These are phyloP conservation scores for Castanea sativa DNA, from an alignment of 306 rosid genomes.

Conservation along the genomic window DNA sequence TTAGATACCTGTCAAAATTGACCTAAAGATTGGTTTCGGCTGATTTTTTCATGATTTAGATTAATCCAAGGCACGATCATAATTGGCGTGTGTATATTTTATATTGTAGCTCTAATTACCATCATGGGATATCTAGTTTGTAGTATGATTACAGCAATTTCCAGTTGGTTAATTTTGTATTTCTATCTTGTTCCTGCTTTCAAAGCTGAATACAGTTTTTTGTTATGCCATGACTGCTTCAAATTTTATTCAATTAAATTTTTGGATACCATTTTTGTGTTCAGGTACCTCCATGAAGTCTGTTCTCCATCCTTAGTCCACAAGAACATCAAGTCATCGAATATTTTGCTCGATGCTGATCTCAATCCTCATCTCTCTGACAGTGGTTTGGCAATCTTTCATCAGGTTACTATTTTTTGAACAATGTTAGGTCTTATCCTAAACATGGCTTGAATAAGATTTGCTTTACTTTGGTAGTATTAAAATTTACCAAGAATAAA, in stretches of 20 bases:
- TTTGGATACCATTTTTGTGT: slow-evolving; percentile 7
- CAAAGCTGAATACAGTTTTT: neutral
- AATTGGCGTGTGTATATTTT: neutral
- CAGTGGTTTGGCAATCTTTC: slow-evolving; percentile 72
- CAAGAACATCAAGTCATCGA: slow-evolving; percentile 84
- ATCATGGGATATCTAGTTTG: neutral
- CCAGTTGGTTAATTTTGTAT: neutral
- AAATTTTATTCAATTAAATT: neutral
- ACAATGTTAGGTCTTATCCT: neutral
- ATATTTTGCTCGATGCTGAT: slow-evolving; percentile 71
- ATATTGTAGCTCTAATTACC: neutral
- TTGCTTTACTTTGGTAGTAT: neutral
- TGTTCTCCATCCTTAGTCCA: slow-evolving; percentile 72
- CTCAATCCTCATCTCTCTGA: slow-evolving; percentile 83
- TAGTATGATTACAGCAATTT: neutral
- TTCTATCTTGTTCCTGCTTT: neutral
- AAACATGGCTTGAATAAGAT: slow-evolving; percentile 1
- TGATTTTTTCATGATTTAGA: neutral
- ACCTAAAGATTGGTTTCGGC: neutral
- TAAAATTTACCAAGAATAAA: neutral
- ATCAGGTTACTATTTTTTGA: slow-evolving; percentile 49
- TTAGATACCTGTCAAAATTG: neutral
- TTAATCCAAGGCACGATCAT: neutral
- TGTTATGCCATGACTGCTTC: slow-evolving; percentile 12
- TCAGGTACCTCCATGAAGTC: slow-evolving; percentile 81